These are phyloP conservation scores for Scalesia atractyloides DNA, from an alignment of 129 eudicot species.

Conservation along the genomic window DNA sequence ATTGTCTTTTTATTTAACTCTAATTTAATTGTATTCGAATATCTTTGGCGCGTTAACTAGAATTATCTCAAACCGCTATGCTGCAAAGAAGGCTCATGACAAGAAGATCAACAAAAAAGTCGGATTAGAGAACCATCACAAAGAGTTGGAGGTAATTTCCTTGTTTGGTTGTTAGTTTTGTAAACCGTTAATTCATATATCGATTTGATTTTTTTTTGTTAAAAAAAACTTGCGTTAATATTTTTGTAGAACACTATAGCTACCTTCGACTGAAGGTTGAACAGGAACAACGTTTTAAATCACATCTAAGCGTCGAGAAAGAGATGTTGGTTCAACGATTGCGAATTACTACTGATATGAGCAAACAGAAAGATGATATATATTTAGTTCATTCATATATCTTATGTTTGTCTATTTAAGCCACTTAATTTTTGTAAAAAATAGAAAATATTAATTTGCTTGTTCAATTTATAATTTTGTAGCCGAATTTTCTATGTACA, in stretches of 20 bases:
- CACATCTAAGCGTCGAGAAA: constrained; percentile 13
- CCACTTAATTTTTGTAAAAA: background rate
- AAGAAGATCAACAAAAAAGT: constrained; percentile 7
- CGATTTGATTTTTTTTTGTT: too few species aligned
- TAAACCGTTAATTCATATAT: background rate
- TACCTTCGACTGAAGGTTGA: constrained; percentile 19
- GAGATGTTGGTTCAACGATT: constrained; percentile 11
- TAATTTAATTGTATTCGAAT: background rate
- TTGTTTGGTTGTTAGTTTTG: background rate
- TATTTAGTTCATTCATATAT: background rate
- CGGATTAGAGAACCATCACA: constrained; percentile 8
- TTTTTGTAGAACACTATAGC: constrained; percentile 12
- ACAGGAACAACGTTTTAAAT: constrained; percentile 18
- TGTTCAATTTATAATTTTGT: background rate
- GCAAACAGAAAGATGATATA: constrained; percentile 13
- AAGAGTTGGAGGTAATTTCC: constrained; percentile 19
- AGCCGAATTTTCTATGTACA: constrained; percentile 20
- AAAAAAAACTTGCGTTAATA: too few species aligned
- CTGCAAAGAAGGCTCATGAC: constrained; percentile 30
- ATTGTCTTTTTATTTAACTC: background rate
- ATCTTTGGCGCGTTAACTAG: background rate
- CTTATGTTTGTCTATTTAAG: background rate
- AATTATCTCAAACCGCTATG: constrained; percentile 31
- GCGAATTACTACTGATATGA: background rate
- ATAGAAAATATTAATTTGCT: background rate